phyloP scores from a whole-genome alignment of 2,329 filamentous ascomycete species.

The Pseudogymnoascus sp. region DNA sequence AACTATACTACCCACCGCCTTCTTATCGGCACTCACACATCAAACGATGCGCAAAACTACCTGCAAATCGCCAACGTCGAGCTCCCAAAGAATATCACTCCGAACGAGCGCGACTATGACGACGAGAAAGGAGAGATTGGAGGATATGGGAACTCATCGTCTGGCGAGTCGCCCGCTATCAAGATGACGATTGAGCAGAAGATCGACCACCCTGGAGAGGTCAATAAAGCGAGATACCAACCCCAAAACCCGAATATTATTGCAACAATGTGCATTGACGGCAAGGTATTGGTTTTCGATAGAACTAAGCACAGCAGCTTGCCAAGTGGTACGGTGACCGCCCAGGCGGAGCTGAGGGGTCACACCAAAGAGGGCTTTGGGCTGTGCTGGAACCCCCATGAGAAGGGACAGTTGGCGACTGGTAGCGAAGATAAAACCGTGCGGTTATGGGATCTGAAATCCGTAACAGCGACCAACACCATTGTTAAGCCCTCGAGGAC shows the following conservation, averaged over 20 bases:
- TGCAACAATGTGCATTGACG: constrained; percentile 83
- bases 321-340: constrained; percentile 66
- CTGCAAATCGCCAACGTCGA: constrained; percentile 92
- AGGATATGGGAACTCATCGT: constrained; percentile 67
- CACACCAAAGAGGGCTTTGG: constrained; percentile 88
- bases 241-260: constrained; percentile 96
- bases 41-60: constrained; percentile 77
- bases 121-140: constrained; percentile 89
- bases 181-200: constrained; percentile 90
- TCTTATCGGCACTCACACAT: constrained; percentile 90
- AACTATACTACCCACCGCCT: constrained; percentile 82
- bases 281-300: constrained; percentile 87
- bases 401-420: constrained; percentile 73
- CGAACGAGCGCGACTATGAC: constrained; percentile 79
- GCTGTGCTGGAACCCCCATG: constrained; percentile 83
- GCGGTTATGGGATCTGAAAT: constrained; percentile 80
- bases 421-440: constrained; percentile 91
- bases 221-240: constrained; percentile 97
- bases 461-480: constrained; percentile 61
- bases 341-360: constrained; percentile 77
- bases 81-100: constrained; percentile 69
- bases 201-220: constrained; percentile 92
- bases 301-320: constrained; percentile 83
- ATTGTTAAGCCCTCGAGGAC: constrained; percentile 62
- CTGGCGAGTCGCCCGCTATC: constrained; percentile 63